Evolutionary conservation across 805 yeast species (phyloP).

Genomic region (Sugiyamaella americana): DNA sequence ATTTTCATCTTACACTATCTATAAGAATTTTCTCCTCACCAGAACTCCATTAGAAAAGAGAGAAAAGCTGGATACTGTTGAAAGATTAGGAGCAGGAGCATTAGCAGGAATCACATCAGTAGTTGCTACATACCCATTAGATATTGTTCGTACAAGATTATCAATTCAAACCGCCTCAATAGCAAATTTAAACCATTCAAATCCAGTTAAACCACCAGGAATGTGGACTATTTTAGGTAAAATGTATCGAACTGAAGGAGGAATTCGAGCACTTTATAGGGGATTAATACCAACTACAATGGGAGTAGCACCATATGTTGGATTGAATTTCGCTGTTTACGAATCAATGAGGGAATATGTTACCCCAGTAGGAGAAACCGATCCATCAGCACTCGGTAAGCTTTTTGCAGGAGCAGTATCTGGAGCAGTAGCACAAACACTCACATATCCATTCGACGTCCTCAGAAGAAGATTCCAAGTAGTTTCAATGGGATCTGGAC

Average conservation of each 20-base stretch:
- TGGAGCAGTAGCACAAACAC: conserved; percentile 84
- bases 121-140: conserved; percentile 83
- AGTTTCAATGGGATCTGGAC: conserved; percentile 56
- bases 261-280: conserved; percentile 65
- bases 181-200: conserved; percentile 13
- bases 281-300: conserved; percentile 87
- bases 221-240: conserved; percentile 49
- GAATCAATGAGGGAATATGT: conserved; percentile 64
- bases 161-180: conserved; percentile 80
- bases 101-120: conserved; percentile 78
- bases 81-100: conserved; percentile 71
- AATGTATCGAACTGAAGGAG: conserved; percentile 77
- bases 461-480: conserved; percentile 89
- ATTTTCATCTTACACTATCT: conserved; percentile 69
- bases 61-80: conserved; percentile 42
- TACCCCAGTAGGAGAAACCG: conserved; percentile 33
- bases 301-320: conserved; percentile 96
- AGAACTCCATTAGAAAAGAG: not conserved
- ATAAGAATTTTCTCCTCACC: conserved; percentile 40
- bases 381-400: conserved; percentile 46
- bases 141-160: conserved; percentile 81
- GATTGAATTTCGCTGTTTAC: conserved; percentile 84
- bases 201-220: conserved; percentile 55
- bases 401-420: conserved; percentile 75
- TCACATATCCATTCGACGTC: conserved; percentile 88